phyloP scores from a whole-genome alignment of 2,329 filamentous ascomycete genomes.

The Cladorrhinum sp. region DNA sequence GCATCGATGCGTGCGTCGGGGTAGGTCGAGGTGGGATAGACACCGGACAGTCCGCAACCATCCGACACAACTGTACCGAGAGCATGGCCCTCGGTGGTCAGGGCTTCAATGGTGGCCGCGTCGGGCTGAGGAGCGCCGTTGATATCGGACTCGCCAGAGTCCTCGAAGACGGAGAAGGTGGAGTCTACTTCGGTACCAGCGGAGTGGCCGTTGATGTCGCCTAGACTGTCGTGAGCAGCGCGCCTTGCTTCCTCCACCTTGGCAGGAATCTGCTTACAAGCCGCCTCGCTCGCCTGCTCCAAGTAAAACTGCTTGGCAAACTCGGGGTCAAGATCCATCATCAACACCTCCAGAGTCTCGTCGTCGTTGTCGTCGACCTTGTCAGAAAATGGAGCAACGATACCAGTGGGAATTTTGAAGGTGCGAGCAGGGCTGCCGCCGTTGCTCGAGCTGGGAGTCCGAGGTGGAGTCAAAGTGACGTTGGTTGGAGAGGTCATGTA shows the following conservation, averaged over 20 bases:
- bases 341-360: conserved; percentile 72
- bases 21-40: conserved; percentile 84
- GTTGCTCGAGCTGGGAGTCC: conserved; percentile 59
- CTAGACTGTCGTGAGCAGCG: conserved; percentile 56
- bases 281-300: conserved; percentile 79
- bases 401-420: conserved; percentile 55
- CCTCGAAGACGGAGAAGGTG: conserved; percentile 76
- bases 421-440: conserved; percentile 38
- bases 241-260: conserved; percentile 63
- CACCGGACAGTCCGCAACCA: conserved; percentile 78
- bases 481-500: conserved; percentile 89
- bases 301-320: conserved; percentile 70
- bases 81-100: conserved; percentile 90
- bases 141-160: conserved; percentile 47
- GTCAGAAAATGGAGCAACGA: conserved; percentile 38
- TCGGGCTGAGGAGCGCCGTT: conserved; percentile 57
- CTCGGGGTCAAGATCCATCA: conserved; percentile 67
- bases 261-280: conserved; percentile 72
- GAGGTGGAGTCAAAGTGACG: conserved; percentile 69
- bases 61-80: conserved; percentile 91
- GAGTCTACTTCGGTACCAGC: conserved; percentile 46
- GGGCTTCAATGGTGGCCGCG: conserved; percentile 51
- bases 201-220: conserved; percentile 45
- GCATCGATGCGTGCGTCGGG: conserved; percentile 92
- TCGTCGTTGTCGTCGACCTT: conserved; percentile 56